Percentiles rank a stretch among this genome's conserved stretches.
Conservation (phyloP, 768 basidiomycete species). For the Leccinellum luteum region DNA sequence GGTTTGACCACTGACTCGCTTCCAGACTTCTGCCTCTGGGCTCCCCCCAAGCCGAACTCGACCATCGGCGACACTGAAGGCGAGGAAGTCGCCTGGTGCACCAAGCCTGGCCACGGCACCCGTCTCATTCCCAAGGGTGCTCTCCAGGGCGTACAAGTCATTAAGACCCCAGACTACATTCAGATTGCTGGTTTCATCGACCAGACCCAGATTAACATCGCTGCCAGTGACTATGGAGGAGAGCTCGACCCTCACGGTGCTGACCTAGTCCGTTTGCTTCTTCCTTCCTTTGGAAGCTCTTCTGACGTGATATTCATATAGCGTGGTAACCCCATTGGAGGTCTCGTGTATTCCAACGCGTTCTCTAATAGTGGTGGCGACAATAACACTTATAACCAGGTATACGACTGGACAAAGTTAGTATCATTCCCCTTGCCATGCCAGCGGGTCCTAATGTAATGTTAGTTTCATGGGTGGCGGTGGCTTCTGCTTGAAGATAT, state of each 20-base stretch:
- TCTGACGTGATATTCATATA: slow-evolving; percentile 22
- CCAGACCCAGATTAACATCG: slow-evolving; percentile 58
- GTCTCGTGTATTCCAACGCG: slow-evolving; percentile 61
- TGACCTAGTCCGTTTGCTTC: slow-evolving; percentile 43
- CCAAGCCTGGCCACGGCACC: slow-evolving; percentile 66
- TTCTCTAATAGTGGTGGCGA: slow-evolving; percentile 46
- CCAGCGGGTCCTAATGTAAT: slow-evolving; percentile 11
- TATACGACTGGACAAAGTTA: slow-evolving; percentile 67
- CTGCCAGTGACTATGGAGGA: slow-evolving; percentile 59
- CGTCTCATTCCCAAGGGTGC: slow-evolving; percentile 70
- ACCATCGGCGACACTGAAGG: slow-evolving; percentile 66
- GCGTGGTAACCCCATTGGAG: slow-evolving; percentile 83
- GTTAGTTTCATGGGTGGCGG: slow-evolving; percentile 65
- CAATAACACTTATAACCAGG: slow-evolving; percentile 48
- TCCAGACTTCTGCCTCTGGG: slow-evolving; percentile 72
- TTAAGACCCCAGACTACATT: slow-evolving; percentile 56
- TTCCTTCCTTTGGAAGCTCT: slow-evolving; percentile 13
- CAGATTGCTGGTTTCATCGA: slow-evolving; percentile 66
- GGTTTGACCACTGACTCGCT: background rate
- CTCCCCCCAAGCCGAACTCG: slow-evolving; percentile 47
- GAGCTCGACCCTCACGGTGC: slow-evolving; percentile 79
- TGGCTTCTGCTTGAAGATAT: slow-evolving; percentile 69
- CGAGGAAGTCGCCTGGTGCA: slow-evolving; percentile 74
- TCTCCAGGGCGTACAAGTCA: slow-evolving; percentile 61
- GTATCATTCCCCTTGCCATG: slow-evolving; percentile 15